phyloP scores from a whole-genome alignment of 371 early-diverging fungal genomes.

The Actinomucor elegans region DNA sequence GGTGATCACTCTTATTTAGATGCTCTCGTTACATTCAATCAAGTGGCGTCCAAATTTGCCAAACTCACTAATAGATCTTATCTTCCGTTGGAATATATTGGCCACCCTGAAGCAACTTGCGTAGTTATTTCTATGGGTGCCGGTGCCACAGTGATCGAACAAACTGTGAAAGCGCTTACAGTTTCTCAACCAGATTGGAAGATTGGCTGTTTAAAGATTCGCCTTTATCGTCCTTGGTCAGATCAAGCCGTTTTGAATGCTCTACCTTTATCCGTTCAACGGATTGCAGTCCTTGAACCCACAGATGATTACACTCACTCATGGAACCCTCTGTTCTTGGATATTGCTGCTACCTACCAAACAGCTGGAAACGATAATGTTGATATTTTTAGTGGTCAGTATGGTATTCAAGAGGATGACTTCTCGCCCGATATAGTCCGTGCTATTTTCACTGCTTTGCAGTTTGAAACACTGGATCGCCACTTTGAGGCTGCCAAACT shows the following conservation, averaged over 20 bases:
- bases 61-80: slow-evolving; percentile 41
- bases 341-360: slow-evolving; percentile 67
- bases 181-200: slow-evolving; percentile 19
- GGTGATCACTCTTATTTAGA: neutral
- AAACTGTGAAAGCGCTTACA: slow-evolving; percentile 15
- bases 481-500: slow-evolving; percentile 32
- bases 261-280: slow-evolving; percentile 56
- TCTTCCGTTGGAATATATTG: slow-evolving; percentile 42
- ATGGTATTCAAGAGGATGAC: slow-evolving; percentile 39
- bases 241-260: slow-evolving; percentile 45
- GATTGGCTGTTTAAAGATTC: slow-evolving; percentile 59
- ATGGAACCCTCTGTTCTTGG: slow-evolving; percentile 77
- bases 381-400: slow-evolving; percentile 51
- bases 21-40: neutral
- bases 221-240: slow-evolving; percentile 64
- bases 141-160: slow-evolving; percentile 49
- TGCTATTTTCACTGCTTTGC: slow-evolving; percentile 26
- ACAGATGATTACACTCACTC: slow-evolving; percentile 51
- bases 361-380: slow-evolving; percentile 40
- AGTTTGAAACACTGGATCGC: slow-evolving; percentile 21
- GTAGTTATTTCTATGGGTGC: slow-evolving; percentile 65
- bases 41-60: slow-evolving; percentile 27
- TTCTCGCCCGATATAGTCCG: slow-evolving; percentile 40
- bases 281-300: slow-evolving; percentile 66
- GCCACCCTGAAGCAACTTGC: slow-evolving; percentile 44